phyloP scores from a whole-genome alignment of 148 eudicot species.

The Rhododendron griersonianum region DNA sequence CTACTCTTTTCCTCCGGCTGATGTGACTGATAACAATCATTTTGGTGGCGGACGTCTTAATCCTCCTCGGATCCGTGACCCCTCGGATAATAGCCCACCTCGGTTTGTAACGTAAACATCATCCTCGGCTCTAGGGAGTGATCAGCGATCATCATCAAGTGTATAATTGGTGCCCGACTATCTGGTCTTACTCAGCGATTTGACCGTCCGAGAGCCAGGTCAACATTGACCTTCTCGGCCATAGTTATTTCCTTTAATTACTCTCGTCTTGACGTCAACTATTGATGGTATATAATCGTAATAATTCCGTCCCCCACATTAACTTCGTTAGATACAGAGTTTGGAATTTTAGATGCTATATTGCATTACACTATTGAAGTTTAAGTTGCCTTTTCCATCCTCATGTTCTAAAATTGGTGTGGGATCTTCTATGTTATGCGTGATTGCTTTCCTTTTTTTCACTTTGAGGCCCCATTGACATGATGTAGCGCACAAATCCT shows the following conservation, averaged over 20 bases:
- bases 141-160: neutral
- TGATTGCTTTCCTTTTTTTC: neutral
- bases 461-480: neutral
- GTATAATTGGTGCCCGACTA: neutral
- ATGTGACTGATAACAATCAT: neutral
- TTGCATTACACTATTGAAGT: neutral
- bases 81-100: neutral
- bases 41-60: neutral
- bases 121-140: neutral
- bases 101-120: neutral
- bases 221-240: neutral
- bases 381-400: neutral
- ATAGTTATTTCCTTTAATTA: neutral
- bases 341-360: neutral
- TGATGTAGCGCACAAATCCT: neutral
- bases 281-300: neutral
- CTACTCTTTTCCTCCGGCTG: neutral
- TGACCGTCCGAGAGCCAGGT: neutral
- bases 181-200: neutral
- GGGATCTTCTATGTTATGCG: neutral
- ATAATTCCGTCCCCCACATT: neutral
- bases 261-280: neutral
- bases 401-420: neutral
- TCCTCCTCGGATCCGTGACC: neutral
- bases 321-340: neutral